Evolutionary conservation across 2,329 filamentous ascomycete species (phyloP), one percentile per base, ranked within the genome.

Genomic region (Trichophyton rubrum): DNA sequence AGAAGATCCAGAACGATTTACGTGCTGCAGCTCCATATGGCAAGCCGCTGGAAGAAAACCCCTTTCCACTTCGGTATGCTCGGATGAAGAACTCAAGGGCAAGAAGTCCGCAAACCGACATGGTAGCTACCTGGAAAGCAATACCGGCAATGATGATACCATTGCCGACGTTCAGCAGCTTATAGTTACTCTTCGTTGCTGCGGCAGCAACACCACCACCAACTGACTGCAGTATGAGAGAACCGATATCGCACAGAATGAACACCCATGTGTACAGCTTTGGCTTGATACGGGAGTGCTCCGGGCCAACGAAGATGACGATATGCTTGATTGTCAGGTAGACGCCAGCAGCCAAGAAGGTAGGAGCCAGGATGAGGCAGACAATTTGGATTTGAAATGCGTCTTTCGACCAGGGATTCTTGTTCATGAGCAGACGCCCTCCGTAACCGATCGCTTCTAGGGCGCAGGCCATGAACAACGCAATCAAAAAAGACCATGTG

Each of bases 91-190:
- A 73, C 7, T 77, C 68, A 43, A 82, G 70, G 0, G 64, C 71
- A 3, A 73, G 59, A 3, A 71, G 4, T 6, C 72, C 72, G 60
- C 72, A 78, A 15, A 76, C 66, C 0, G 67, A 63, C 67, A 78
- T 73, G 0, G 80, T 79, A 5, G 75, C 74, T 24, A 85, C 81
- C 68, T 85, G 82, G 63, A 80, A 78, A 2, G 78, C 74, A 47
- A 85, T 78, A 66, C 82, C 82, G 0, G 81, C 77, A 58, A 84
- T 78, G 71, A 84, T 83, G 61, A 84, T 75, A 63, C 82, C 70
- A 59, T 80, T 78, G 3, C 82, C 81, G 1, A 75, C 67, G 41
- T 79, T 70, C 7, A 75, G 70, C n/a, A 78, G 67, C 1, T 70
- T 67, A 22, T 62, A 55, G 17, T 75, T 63, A 2, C 64, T 62